Percentiles rank a stretch among this genome's conserved stretches.
Evolutionary conservation across 148 eudicot genomes (phyloP).

Genomic region (Rhododendron ferrugineum): DNA sequence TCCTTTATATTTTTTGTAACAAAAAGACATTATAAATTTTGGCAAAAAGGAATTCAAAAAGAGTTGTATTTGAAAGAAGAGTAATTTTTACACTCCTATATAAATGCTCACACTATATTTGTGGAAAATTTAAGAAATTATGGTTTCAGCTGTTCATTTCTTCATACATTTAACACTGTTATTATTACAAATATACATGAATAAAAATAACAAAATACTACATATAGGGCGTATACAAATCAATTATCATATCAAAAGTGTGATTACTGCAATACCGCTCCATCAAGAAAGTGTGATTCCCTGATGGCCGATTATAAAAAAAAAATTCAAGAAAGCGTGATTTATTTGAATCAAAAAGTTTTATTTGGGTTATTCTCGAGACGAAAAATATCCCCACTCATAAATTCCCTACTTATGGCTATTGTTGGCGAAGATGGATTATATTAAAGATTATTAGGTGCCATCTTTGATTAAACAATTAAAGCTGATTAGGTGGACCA

Average conservation of each 20-base stretch:
- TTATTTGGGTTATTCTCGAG: background rate
- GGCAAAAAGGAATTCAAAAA: too few relatives aligned
- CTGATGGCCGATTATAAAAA: too few relatives aligned
- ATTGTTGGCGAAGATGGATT: background rate
- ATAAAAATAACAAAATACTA: too few relatives aligned
- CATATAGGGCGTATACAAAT: background rate
- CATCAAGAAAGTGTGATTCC: background rate
- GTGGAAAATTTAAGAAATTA: too few relatives aligned
- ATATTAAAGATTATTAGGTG: background rate
- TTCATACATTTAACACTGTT: too few relatives aligned
- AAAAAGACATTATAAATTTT: background rate
- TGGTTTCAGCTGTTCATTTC: too few relatives aligned
- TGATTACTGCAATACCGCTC: background rate
- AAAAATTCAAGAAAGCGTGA: background rate
- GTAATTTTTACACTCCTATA: too few relatives aligned
- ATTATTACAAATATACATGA: too few relatives aligned
- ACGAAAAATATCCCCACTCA: background rate
- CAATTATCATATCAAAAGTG: background rate
- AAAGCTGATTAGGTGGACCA: background rate
- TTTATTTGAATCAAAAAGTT: too few relatives aligned
- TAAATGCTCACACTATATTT: too few relatives aligned
- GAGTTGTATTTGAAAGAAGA: too few relatives aligned
- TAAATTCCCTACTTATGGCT: background rate
- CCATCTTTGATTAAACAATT: background rate
- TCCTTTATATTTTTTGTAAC: too few relatives aligned